Evolutionary conservation across 306 rosid species (phyloP).

Genomic region (Prunus fruticosa): DNA sequence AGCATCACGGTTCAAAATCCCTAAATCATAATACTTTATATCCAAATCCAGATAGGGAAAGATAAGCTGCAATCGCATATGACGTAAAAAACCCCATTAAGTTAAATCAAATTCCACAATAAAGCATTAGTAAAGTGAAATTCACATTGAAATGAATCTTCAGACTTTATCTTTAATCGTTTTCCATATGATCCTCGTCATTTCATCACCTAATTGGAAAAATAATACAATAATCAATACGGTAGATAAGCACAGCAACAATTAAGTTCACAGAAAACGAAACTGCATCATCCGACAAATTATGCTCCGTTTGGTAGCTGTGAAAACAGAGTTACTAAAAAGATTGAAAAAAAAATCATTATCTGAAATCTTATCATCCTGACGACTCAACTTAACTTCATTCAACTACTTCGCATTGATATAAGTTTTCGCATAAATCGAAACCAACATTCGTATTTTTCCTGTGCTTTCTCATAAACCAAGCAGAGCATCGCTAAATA

Average conservation of each 20-base stretch:
- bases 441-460: background rate
- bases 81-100: background rate
- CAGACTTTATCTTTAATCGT: slow-evolving; percentile 81
- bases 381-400: background rate
- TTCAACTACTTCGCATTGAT: background rate
- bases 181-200: slow-evolving; percentile 89
- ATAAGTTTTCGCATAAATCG: background rate
- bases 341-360: too few relatives aligned
- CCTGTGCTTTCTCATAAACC: background rate
- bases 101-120: slow-evolving; percentile 5
- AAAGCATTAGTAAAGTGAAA: background rate
- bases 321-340: background rate
- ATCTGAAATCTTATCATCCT: too few relatives aligned
- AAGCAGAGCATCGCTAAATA: background rate
- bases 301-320: background rate
- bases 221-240: background rate
- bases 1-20: slow-evolving; percentile 81
- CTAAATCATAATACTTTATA: slow-evolving; percentile 87
- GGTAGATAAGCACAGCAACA: background rate
- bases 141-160: background rate
- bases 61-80: slow-evolving; percentile 68
- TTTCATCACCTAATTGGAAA: slow-evolving; percentile 72
- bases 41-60: slow-evolving; percentile 82
- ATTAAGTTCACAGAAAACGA: background rate
- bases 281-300: background rate